Base-by-base conservation (phyloP, 139 green algal species). In the Micromonas pusilla region DNA sequence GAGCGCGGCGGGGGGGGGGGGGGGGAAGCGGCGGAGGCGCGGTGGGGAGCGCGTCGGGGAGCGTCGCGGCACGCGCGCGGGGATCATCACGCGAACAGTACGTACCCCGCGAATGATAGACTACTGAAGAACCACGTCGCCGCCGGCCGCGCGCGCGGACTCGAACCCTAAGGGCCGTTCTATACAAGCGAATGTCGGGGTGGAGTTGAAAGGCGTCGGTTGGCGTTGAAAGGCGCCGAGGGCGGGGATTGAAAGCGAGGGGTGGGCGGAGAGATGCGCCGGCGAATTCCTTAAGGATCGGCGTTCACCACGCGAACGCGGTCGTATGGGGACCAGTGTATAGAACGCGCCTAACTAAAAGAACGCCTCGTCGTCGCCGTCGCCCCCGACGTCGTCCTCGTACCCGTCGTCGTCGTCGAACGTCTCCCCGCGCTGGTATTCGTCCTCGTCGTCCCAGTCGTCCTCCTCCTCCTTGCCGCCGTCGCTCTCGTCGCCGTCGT, bases 321-420 rank as follows among this genome's bases (percentile, higher is more conserved):
- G n/a, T n/a, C n/a, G n/a, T n/a, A n/a, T n/a, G 63, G 33, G 63
- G 33, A 38, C 26, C 1, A 20, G 33, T 37, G 33, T 28, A 1
- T 70, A n/a, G 63, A 37, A 30, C 13, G 66, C 30, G 31, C 25
- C 31, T 52, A 57, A 20, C 30, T 72, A 63, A 21, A 62, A 60
- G 53, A 75, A 75, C 37, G 37, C 37, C 19, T 62, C 68, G 37
- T 30, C 37, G 30, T 63, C 68, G 37, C 62, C 68, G 5, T 6
- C 23, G 53, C 68, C 68, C 19, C 23, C 68, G 68, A 39, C 37
- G 68, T 75, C 37, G 21, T 75, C 68, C 34, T 60, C 38, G 36
- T 75, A 60, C n/a, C 38, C 68, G 20, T 60, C 36, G 34, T 74
- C 67, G 36, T 74, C 36, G 67, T 74, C 36, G 36, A 37, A 63